Base-by-base conservation (phyloP, 805 yeast species). In the Clavispora vitiphila region DNA sequence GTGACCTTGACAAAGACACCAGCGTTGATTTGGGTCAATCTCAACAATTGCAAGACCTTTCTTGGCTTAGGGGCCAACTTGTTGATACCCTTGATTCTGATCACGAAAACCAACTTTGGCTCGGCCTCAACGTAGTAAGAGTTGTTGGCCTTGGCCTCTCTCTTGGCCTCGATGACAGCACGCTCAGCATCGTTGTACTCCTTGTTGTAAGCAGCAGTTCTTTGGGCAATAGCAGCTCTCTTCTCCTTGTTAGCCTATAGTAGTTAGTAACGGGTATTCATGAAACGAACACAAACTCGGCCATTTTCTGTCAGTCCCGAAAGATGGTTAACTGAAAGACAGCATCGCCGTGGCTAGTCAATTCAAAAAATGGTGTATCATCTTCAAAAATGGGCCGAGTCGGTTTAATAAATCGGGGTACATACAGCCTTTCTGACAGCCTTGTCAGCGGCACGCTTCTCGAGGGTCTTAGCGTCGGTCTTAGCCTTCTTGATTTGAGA, bases 61-160 rank as follows among this genome's bases (percentile, higher is more conserved):
- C 96, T 89, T 82, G 96, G 96, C 85, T 90, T 90, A 67, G 97
- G 96, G 68, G 96, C 86, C 64, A 90, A 88, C 85, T 89, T 90
- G 90, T 79, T 86, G 74, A 90, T 87, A 90, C 97, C 97, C 91
- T 90, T 90, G 83, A 90, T 90, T 85, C 98, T 88, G 73, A 90
- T 81, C 67, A 90, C 95, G 72, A 90, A 88, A 57, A 87, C 95
- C 66, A 90, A 84, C 76, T 87, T 89, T 66, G 83, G 81, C 81
- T 90, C 91, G 72, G 95, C 96, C 66, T 82, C 88, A 63, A 88
- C 95, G 80, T 82, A 90, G 88, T 83, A 86, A 65, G 93, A 82
- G 72, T 95, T 95, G 66, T 81, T 75, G 71, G 91, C 90, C 80
- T 85, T 86, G 60, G 96, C 96, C 56, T 85, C 87, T 74, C 96